A percentile compares a stretch with the other conserved stretches of the same genome.
These are phyloP conservation scores for Auricularia sp. DNA, from an alignment of 768 basidiomycete genomes.

Conservation along the genomic window DNA sequence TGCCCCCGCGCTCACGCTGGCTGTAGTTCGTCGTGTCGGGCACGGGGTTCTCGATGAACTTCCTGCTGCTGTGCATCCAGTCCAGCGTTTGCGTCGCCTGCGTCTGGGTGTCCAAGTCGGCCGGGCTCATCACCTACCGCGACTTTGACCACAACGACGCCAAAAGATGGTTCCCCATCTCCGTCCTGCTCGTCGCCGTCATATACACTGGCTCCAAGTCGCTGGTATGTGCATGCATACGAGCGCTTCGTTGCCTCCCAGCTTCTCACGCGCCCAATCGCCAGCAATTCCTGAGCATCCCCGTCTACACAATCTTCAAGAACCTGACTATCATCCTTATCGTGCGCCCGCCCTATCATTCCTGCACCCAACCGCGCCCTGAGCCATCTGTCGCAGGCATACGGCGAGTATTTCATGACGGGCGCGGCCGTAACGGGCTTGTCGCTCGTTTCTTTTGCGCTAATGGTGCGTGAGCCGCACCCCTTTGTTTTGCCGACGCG, in stretches of 20 bases:
- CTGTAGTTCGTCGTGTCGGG: conserved; percentile 89
- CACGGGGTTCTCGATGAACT: conserved; percentile 90
- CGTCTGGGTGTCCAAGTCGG: conserved; percentile 61
- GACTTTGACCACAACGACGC: conserved; percentile 76
- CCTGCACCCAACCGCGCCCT: conserved; percentile 4
- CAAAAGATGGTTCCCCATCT: conserved; percentile 91
- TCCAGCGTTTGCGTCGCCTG: conserved; percentile 77
- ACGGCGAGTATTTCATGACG: conserved; percentile 97
- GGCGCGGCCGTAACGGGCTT: conserved; percentile 79
- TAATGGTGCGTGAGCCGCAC: conserved; percentile 57
- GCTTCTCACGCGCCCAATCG: neutral
- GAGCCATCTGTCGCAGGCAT: conserved; percentile 47
- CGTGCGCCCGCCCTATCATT: conserved; percentile 33
- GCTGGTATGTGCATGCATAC: conserved; percentile 49
- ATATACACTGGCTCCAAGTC: conserved; percentile 99
- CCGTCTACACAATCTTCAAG: conserved; percentile 98
- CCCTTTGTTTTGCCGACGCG: neutral
- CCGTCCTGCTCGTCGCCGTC: conserved; percentile 80
- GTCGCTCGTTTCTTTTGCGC: conserved; percentile 78
- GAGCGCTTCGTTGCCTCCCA: neutral
- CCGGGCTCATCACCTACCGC: conserved; percentile 76
- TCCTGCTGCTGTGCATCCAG: conserved; percentile 85
- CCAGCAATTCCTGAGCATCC: conserved; percentile 95
- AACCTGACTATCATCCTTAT: conserved; percentile 99
- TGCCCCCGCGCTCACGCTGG: too few relatives aligned